Evolutionary conservation across 257 asterid species (phyloP).

Genomic region (Orobanche coerulescens): DNA sequence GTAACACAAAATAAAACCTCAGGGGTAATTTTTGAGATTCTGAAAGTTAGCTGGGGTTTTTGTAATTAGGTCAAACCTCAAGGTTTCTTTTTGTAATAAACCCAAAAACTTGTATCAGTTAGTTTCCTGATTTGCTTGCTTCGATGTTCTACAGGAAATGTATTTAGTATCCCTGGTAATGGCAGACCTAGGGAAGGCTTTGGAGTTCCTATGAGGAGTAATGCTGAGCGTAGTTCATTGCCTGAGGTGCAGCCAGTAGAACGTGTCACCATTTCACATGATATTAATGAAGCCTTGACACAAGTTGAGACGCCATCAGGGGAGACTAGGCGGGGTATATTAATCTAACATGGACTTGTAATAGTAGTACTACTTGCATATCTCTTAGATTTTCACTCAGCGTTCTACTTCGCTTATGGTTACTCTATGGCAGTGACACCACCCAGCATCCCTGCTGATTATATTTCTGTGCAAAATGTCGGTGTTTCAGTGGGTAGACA

Average conservation of each 20-base stretch:
- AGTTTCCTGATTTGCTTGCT: constrained; percentile 10
- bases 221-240: constrained; percentile 23
- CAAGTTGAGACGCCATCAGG: constrained; percentile 18
- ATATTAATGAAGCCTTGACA: constrained; percentile 15
- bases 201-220: constrained; percentile 30
- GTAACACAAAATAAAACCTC: background rate
- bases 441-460: constrained; percentile 17
- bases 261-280: constrained; percentile 20
- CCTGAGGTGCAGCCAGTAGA: constrained; percentile 22
- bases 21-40: background rate
- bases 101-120: background rate
- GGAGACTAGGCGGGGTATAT: constrained; percentile 26
- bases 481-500: constrained; percentile 20
- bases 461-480: constrained; percentile 27
- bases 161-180: constrained; percentile 19
- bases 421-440: background rate
- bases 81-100: background rate
- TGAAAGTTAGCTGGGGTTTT: no score
- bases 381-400: background rate
- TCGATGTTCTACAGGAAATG: constrained; percentile 27
- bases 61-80: no score
- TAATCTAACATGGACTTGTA: background rate
- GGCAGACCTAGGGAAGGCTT: constrained; percentile 22
- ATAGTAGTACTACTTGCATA: background rate
- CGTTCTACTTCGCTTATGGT: constrained; percentile 3